Percentiles rank a stretch among this genome's conserved stretches.
These are phyloP conservation scores for Blastocladiella emersonii DNA, from an alignment of 371 early-diverging fungal species.

Conservation along the genomic window DNA sequence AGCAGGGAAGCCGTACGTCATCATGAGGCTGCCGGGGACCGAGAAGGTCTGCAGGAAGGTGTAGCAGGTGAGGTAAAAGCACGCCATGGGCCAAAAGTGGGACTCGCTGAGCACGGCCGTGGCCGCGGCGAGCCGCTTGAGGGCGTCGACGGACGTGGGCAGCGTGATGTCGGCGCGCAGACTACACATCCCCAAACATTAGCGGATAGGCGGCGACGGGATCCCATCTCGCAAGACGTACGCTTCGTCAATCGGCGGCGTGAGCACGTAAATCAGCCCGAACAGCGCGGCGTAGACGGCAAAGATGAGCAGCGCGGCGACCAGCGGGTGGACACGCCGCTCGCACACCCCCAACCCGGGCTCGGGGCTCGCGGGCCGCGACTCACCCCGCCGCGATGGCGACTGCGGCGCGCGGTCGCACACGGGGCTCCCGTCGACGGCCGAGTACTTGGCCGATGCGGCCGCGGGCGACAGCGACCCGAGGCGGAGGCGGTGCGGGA, in stretches of 20 bases:
- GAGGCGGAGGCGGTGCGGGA: too few relatives aligned
- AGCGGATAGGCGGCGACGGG: neutral
- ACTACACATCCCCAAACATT: too few relatives aligned
- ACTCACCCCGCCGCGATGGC: too few relatives aligned
- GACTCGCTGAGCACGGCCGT: neutral
- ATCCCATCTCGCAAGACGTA: neutral
- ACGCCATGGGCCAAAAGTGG: neutral
- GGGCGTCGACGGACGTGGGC: neutral
- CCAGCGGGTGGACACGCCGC: too few relatives aligned
- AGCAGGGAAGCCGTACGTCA: neutral
- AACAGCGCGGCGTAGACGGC: neutral
- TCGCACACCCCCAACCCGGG: too few relatives aligned
- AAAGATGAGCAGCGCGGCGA: neutral
- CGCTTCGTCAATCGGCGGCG: neutral
- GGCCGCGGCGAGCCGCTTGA: neutral
- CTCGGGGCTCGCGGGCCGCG: too few relatives aligned
- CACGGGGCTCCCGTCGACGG: too few relatives aligned
- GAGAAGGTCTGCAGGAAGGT: neutral
- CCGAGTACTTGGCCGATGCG: too few relatives aligned
- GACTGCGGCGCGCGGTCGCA: too few relatives aligned
- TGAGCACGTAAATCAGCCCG: neutral
- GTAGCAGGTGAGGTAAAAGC: neutral
- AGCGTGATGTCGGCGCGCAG: neutral
- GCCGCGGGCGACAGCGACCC: too few relatives aligned
- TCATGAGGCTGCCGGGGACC: neutral